These are phyloP conservation scores for Arthrinium phaeospermum DNA, from an alignment of 2,329 filamentous ascomycete genomes.

Conservation along the genomic window DNA sequence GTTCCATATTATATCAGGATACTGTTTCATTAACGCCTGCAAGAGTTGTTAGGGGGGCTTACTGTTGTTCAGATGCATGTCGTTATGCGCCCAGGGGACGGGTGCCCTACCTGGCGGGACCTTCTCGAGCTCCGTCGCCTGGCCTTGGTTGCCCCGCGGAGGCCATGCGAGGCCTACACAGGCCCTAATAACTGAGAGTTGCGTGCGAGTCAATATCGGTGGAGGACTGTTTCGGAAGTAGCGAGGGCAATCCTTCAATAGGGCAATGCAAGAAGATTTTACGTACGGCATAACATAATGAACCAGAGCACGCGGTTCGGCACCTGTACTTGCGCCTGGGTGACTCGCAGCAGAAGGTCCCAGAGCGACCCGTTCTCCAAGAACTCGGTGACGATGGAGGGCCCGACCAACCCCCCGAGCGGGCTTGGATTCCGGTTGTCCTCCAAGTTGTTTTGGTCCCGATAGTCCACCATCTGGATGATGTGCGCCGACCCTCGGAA, in stretches of 20 bases:
- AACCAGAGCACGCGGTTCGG: background rate
- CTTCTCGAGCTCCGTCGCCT: background rate
- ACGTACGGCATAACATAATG: background rate
- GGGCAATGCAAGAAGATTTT: too few species aligned
- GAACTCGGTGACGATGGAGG: background rate
- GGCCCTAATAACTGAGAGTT: background rate
- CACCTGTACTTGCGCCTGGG: background rate
- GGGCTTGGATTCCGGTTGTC: background rate
- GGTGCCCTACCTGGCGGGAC: background rate
- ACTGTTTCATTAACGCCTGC: background rate
- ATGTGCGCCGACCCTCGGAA: background rate
- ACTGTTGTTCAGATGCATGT: background rate
- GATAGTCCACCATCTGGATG: background rate
- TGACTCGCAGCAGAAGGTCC: background rate
- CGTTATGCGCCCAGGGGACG: background rate
- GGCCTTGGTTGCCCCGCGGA: background rate
- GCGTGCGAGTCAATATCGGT: too few species aligned
- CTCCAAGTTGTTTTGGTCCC: background rate
- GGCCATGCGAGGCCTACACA: background rate
- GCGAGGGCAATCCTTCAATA: too few species aligned
- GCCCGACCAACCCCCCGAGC: background rate
- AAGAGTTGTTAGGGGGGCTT: background rate
- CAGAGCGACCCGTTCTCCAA: background rate
- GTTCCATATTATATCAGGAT: background rate
- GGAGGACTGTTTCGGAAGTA: too few species aligned